These are phyloP conservation scores for Suillus subalutaceus DNA, from an alignment of 768 basidiomycete genomes.

Conservation along the genomic window DNA sequence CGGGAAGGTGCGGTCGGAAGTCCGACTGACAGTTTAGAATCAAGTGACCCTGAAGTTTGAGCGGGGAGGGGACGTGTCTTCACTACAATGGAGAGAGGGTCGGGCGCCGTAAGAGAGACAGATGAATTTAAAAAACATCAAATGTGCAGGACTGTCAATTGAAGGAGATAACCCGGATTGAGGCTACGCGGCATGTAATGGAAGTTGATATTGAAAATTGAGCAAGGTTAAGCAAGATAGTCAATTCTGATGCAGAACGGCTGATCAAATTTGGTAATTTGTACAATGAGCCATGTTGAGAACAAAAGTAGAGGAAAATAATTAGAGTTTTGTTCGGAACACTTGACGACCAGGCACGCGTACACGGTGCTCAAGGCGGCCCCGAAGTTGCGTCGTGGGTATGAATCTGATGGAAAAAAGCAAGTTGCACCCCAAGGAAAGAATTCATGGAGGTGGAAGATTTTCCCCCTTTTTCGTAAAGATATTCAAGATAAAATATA, in stretches of 20 bases:
- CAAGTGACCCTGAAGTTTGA: background rate
- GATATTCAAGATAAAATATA: background rate
- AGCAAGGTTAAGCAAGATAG: background rate
- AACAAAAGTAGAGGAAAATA: slow-evolving; percentile 13
- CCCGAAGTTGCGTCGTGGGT: slow-evolving; percentile 20
- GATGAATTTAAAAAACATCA: background rate
- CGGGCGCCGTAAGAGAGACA: background rate
- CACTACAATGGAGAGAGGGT: background rate
- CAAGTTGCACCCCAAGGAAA: slow-evolving; percentile 10
- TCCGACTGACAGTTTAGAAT: background rate
- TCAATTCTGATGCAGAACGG: slow-evolving; percentile 9
- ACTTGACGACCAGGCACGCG: slow-evolving; percentile 34
- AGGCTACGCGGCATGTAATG: background rate
- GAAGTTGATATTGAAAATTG: slow-evolving; percentile 3
- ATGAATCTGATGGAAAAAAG: slow-evolving; percentile 2
- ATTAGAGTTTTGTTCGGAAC: slow-evolving; percentile 22
- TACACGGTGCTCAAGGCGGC: slow-evolving; percentile 17
- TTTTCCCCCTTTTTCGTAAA: slow-evolving; percentile 1
- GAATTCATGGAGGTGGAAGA: slow-evolving; percentile 4
- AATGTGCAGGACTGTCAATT: background rate
- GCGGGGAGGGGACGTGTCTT: background rate
- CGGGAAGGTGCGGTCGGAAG: slow-evolving; percentile 4
- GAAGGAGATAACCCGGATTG: background rate
- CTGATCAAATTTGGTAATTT: slow-evolving; percentile 4
- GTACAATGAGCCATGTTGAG: slow-evolving; percentile 6